Base-by-base conservation (phyloP, 768 basidiomycete species). In the Tulasnella sp. region DNA sequence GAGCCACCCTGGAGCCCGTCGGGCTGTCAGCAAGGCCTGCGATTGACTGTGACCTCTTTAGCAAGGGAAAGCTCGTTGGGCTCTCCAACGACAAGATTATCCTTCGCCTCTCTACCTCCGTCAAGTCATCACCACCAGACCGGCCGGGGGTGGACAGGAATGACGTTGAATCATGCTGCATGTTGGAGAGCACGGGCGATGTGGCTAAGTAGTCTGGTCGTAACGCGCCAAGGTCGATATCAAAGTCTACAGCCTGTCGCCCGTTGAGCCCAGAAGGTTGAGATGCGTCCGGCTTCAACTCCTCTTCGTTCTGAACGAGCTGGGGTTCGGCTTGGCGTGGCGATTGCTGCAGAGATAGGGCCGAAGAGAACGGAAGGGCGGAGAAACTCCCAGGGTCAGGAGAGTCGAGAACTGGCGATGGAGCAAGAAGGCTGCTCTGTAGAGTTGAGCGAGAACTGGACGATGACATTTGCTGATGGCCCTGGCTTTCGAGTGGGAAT, bases 21-120 rank as follows among this genome's bases (percentile, higher is more conserved):
- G 30, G 21, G 31, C 51, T 41, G 2, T 22, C 51, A 21, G 22
- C 1, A 7, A 53, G 21, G 2, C 51, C 31, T 21, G n/a, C 4
- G 3, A 19, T 24, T 4, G 54, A 24, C 41, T 55, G 41, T 21
- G 34, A 42, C 24, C 54, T 42, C 12, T 38, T 19, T 34, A 55
- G 27, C 22, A 46, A 46, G 11, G 50, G 50, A 22, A 21, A 52
- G 24, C 27, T 22, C 12, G 44, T 59, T 7, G 57, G 57, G 15
- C 57, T 59, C 22, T 59, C 57, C 46, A 59, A 50, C 9, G 57
- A 59, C n/a, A 59, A 46, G 2, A 59, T 59, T 12, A 52, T n/a
- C 27, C 45, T 25, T 30, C 57, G 44, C 19, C 41, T 48, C 48
- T 59, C 57, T 4, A 27, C 56, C 5, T 59, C 48, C 25, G 45